These are phyloP conservation scores for Cucurbita maxima DNA, from an alignment of 306 rosid species.

Conservation along the genomic window DNA sequence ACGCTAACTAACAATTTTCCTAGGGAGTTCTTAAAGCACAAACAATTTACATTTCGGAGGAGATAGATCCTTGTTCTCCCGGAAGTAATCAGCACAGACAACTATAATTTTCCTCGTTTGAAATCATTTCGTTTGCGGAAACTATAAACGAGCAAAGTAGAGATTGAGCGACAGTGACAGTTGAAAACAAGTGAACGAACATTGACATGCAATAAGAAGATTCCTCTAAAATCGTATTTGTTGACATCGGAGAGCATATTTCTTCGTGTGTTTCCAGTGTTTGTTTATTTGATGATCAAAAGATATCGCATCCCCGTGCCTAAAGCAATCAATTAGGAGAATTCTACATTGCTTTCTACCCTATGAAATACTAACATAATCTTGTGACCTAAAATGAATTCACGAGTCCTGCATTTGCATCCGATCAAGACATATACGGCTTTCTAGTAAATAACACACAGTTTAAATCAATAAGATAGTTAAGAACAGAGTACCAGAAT, in stretches of 20 bases:
- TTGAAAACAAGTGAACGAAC: neutral
- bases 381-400: neutral
- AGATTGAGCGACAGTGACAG: neutral
- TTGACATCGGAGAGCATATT: neutral
- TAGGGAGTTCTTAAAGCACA: neutral
- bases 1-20: neutral
- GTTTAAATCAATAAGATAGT: neutral
- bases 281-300: neutral
- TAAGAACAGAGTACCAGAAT: neutral
- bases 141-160: neutral
- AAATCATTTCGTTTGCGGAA: neutral
- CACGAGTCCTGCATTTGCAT: neutral
- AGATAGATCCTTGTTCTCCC: neutral
- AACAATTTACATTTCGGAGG: neutral
- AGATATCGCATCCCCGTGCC: neutral
- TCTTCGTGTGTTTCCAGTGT: neutral
- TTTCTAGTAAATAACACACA: neutral
- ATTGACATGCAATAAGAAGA: neutral
- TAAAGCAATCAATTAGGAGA: neutral
- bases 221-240: neutral
- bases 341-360: neutral
- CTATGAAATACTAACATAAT: neutral
- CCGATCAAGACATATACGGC: neutral
- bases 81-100: neutral
- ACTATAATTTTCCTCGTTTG: neutral